A percentile compares a stretch with the other conserved stretches of the same genome.
Evolutionary conservation across 2,329 filamentous ascomycete species (phyloP).

Genomic region (Leptographium lundbergii): DNA sequence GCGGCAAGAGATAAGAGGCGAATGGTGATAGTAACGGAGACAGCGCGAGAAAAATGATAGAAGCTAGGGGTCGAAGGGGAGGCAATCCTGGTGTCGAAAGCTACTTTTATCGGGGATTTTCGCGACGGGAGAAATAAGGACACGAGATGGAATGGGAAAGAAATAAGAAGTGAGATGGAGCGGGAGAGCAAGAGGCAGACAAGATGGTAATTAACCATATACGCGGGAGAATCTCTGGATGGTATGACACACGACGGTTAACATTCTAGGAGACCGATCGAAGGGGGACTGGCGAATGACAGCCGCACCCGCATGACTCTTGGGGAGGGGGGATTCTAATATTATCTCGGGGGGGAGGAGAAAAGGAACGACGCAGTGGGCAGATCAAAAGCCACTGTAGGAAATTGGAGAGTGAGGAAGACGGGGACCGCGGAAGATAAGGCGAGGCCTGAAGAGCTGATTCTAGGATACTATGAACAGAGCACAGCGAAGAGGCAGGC

Average conservation of each 20-base stretch:
- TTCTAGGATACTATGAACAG: too few species aligned
- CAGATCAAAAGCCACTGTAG: not conserved
- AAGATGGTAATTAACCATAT: not conserved
- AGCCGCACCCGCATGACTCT: conserved; percentile 6
- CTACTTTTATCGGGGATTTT: not conserved
- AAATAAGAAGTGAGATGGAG: not conserved
- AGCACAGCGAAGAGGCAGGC: not conserved
- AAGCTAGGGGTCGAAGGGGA: not conserved
- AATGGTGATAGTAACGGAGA: not conserved
- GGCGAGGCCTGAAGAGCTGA: too few species aligned
- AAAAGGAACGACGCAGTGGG: not conserved
- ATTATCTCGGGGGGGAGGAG: not conserved
- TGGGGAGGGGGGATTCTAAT: not conserved
- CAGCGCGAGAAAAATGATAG: not conserved
- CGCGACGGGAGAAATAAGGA: not conserved
- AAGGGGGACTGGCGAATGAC: conserved; percentile 5
- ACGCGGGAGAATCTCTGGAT: not conserved
- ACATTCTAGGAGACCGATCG: not conserved
- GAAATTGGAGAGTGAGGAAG: not conserved
- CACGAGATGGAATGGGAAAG: not conserved
- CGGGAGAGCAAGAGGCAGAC: not conserved
- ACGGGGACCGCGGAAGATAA: too few species aligned
- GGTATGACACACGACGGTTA: not conserved
- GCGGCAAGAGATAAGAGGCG: not conserved
- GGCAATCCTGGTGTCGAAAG: not conserved